Base-by-base conservation (phyloP, 108 stramenopile genomes). In the Skeletonema menzelii region DNA sequence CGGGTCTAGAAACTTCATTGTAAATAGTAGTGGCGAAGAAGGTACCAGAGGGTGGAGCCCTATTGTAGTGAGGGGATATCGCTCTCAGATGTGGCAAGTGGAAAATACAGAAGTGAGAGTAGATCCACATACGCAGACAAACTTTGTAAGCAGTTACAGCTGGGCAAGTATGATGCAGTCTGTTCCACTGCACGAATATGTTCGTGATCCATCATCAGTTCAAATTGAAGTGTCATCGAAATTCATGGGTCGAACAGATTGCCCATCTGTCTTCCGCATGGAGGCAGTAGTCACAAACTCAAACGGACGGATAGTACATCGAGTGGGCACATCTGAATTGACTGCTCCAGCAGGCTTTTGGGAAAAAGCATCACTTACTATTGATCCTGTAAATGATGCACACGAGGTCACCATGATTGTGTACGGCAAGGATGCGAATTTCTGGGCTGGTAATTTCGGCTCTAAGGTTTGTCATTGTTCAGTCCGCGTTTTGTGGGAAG, bases 171-270 rank as follows among this genome's bases (percentile, higher is more conserved):
- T 90, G 89, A 47, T n/a, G 3, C 89, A 90, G 65, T 49, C 61
- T 3, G 56, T 87, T 22, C 69, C 73, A 20, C 31, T 79, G 40
- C 62, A 79, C 44, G 27, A 35, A 26, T 68, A 38, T 12, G 76
- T 82, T 26, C 49, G 27, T 17, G 40, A 73, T 24, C 76, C 81
- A 44, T 64, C 81, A 12, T 37, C 44, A 14, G 70, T 60, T 17
- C 63, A 58, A 34, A 42, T 84, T 5, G 85, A 90, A 65, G 81
- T 80, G 56, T 85, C 88, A 46, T 83, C 88, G 8, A 82, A 86
- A 32, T 88, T 78, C 75, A 87, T 86, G 78, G 84, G 72, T 14
- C 70, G 89, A 5, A 85, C 84, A 2, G 89, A 90, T 69, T 90
- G 89, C 69, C 85, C 89, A 5, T 86, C 85, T 12, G 67, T 88